Evolutionary conservation across 345 rosid genomes (phyloP).

Genomic region (Acer negundo): DNA sequence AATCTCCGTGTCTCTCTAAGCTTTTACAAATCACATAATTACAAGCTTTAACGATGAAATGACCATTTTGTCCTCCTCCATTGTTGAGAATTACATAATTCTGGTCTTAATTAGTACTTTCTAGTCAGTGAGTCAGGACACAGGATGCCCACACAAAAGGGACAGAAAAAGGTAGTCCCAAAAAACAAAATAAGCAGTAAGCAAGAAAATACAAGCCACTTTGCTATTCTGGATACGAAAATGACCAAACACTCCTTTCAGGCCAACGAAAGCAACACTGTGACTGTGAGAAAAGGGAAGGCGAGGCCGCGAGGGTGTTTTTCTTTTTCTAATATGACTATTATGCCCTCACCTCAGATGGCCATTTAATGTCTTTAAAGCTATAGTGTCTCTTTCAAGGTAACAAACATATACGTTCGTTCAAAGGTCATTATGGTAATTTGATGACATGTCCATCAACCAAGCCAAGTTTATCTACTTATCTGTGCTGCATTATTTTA

Average conservation of each 20-base stretch:
- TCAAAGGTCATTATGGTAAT: constrained; percentile 19
- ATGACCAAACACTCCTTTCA: constrained; percentile 20
- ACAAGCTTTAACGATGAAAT: background rate
- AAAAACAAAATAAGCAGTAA: background rate
- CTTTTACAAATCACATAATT: background rate
- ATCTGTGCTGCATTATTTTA: background rate
- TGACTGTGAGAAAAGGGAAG: background rate
- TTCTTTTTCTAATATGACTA: background rate
- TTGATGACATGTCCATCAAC: background rate
- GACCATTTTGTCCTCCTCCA: background rate
- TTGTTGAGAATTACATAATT: background rate
- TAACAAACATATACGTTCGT: background rate
- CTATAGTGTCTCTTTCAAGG: constrained; percentile 22
- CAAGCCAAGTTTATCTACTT: background rate
- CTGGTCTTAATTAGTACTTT: background rate
- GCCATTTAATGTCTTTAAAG: background rate
- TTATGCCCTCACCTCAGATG: constrained; percentile 1
- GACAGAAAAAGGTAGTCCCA: constrained; percentile 13
- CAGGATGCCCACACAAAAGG: background rate
- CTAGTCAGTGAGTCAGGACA: too few species aligned
- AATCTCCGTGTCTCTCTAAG: constrained; percentile 1
- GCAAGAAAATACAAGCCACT: background rate
- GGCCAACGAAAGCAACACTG: constrained; percentile 18
- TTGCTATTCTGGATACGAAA: background rate
- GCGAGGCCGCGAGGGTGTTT: too few species aligned